Percentiles rank a stretch among this genome's conserved stretches.
These are phyloP conservation scores for Pythium biforme DNA, from an alignment of 352 stramenopile genomes.

Conservation along the genomic window DNA sequence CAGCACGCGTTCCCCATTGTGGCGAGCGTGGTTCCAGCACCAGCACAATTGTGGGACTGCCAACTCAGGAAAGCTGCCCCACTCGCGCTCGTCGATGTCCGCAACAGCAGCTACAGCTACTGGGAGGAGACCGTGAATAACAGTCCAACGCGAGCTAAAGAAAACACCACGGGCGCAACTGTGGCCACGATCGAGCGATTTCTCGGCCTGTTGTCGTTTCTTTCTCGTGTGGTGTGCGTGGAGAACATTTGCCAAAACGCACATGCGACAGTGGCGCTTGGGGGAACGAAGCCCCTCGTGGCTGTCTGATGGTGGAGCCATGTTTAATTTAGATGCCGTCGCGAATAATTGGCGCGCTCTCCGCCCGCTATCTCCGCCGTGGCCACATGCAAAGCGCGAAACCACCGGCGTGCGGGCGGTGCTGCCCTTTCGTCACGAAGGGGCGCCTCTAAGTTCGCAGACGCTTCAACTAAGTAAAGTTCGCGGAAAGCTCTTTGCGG, in stretches of 20 bases:
- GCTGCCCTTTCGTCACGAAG: background rate
- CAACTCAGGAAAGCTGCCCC: background rate
- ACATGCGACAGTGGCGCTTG: constrained; percentile 13
- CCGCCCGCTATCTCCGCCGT: background rate
- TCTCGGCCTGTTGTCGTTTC: constrained; percentile 1
- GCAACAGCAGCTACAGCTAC: background rate
- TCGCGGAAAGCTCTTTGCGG: constrained; percentile 8
- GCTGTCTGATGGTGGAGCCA: background rate
- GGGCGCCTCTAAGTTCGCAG: background rate
- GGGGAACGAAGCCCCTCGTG: background rate
- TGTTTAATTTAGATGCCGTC: background rate
- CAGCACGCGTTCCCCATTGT: constrained; percentile 31
- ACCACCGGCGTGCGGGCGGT: background rate
- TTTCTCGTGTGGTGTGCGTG: background rate
- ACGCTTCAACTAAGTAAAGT: background rate
- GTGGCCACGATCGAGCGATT: background rate
- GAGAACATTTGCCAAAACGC: background rate
- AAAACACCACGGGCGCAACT: too few relatives aligned
- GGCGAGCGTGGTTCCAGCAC: background rate
- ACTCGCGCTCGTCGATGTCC: background rate
- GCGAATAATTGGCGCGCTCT: background rate
- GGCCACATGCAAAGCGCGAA: background rate
- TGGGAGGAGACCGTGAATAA: background rate
- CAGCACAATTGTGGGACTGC: constrained; percentile 10
- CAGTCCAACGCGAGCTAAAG: constrained; percentile 17